Conservation (phyloP, 306 rosid species). For the Fragaria vesca region DNA sequence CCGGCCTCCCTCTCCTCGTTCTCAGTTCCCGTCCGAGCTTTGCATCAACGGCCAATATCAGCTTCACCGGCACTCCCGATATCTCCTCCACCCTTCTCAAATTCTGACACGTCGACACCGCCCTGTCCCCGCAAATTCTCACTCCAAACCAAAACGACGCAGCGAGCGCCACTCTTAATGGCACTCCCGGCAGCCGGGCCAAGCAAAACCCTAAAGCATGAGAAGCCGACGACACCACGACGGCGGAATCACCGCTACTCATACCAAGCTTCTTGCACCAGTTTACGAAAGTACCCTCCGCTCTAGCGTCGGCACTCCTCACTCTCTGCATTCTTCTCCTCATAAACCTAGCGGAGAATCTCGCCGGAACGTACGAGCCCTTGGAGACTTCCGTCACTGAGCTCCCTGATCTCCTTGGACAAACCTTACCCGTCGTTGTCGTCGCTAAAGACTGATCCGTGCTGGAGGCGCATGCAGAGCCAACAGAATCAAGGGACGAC, state of each 20-base stretch:
- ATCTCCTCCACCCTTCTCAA: constrained; percentile 40
- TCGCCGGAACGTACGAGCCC: not conserved
- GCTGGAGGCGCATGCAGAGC: constrained; percentile 29
- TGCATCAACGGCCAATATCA: constrained; percentile 47
- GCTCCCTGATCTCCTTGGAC: not conserved
- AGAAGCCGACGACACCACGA: constrained; percentile 6
- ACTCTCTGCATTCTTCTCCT: not conserved
- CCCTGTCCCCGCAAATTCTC: constrained; percentile 30
- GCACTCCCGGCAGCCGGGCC: constrained; percentile 28
- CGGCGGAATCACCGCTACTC: not conserved
- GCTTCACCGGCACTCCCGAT: constrained; percentile 54
- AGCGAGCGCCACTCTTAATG: constrained; percentile 49
- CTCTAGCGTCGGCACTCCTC: constrained; percentile 5
- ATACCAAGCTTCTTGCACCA: constrained; percentile 30
- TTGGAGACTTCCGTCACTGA: constrained; percentile 17
- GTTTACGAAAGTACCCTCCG: constrained; percentile 20
- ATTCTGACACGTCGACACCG: constrained; percentile 30
- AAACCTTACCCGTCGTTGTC: not conserved
- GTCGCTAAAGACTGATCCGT: constrained; percentile 10
- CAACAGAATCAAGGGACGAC: not conserved
- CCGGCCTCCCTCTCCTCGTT: constrained; percentile 8
- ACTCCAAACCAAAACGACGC: constrained; percentile 71
- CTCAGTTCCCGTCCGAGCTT: constrained; percentile 38
- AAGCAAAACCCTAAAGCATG: constrained; percentile 20
- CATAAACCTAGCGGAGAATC: not conserved